Evolutionary conservation across 495 filamentous ascomycete species (phyloP), one percentile per base, ranked within the genome.

Genomic region (Neurospora sp.): DNA sequence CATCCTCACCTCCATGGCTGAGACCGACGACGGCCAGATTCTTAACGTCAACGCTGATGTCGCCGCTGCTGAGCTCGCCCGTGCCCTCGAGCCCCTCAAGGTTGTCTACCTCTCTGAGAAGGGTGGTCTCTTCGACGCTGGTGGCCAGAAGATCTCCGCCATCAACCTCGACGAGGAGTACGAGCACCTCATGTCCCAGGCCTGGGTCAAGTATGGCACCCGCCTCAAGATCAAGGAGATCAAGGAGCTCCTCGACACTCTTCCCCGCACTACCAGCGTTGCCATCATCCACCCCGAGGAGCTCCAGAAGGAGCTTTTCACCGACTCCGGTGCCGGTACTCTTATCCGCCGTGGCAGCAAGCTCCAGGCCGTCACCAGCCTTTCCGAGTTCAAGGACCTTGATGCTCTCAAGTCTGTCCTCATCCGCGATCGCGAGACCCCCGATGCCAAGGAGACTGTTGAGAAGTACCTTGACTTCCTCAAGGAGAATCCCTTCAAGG

Each of bases 121-220:
- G 87, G 96, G 96, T 44, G 96, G 96, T 20, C 84, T 99, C 40
- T 97, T 97, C 84, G 94, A 98, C 79, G 94, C 93, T 72, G 93
- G 96, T 74, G 92, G 92, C 66, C 92, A 97, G 85, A 97, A 97
- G 86, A 98, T 99, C 77, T 97, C 94, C 10, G 93, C 90, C 70
- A 99, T 99, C 80, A 98, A 99, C 84, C 88, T 99, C 31, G 96
- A 99, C 77, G 95, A 99, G 83, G 96, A 99, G 82, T 99, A 92
- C 80, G 96, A 97, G 18, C 88, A 94, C 79, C 86, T 98, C 77
- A 97, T 99, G 95, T 90, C 87, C 69, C 94, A 98, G 83, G 90
- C 92, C 81, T 99, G 96, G 96, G 96, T 97, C 79, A 91, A 92
- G 75, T 96, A 97, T 82, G 96, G 96, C 40, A 99, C 96, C 54